Percentiles rank a stretch among this genome's conserved stretches.
phyloP scores from a whole-genome alignment of 371 early-diverging fungal species.

The Mucor mucedo region DNA sequence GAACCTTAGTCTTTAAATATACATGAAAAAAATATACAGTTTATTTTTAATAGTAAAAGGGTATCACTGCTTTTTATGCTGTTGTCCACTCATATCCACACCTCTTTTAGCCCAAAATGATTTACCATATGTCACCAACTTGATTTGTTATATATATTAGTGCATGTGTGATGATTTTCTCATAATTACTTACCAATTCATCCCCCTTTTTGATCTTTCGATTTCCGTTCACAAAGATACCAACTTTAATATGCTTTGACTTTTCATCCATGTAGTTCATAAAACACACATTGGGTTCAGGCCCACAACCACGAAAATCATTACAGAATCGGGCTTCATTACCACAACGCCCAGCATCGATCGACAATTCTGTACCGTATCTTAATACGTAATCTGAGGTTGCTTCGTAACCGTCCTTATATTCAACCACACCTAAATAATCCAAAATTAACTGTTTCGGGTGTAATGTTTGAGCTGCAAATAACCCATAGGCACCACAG shows the following conservation, averaged over 20 bases:
- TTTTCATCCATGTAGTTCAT: conserved; percentile 54
- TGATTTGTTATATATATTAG: neutral
- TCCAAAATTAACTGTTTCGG: conserved; percentile 55
- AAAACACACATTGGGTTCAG: conserved; percentile 58
- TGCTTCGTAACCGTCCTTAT: conserved; percentile 40
- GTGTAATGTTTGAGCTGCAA: conserved; percentile 51
- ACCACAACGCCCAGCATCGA: conserved; percentile 56
- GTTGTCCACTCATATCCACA: conserved; percentile 52
- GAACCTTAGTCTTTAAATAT: conserved; percentile 73
- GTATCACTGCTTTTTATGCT: conserved; percentile 28
- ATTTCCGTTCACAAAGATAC: conserved; percentile 53
- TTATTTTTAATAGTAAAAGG: no score
- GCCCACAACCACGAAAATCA: conserved; percentile 56
- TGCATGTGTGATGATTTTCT: neutral
- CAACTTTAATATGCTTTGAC: conserved; percentile 51
- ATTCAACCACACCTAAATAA: conserved; percentile 55
- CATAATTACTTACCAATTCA: conserved; percentile 42
- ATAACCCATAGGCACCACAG: conserved; percentile 55
- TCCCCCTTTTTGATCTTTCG: conserved; percentile 57
- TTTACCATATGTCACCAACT: conserved; percentile 59
- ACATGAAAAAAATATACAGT: neutral
- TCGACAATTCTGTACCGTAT: conserved; percentile 46
- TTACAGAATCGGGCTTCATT: conserved; percentile 62
- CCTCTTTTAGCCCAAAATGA: conserved; percentile 58
- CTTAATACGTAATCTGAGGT: conserved; percentile 55